A percentile compares a stretch with the other conserved stretches of the same genome.
Evolutionary conservation across 352 stramenopile species (phyloP).

Genomic region (Pythium coloratum): DNA sequence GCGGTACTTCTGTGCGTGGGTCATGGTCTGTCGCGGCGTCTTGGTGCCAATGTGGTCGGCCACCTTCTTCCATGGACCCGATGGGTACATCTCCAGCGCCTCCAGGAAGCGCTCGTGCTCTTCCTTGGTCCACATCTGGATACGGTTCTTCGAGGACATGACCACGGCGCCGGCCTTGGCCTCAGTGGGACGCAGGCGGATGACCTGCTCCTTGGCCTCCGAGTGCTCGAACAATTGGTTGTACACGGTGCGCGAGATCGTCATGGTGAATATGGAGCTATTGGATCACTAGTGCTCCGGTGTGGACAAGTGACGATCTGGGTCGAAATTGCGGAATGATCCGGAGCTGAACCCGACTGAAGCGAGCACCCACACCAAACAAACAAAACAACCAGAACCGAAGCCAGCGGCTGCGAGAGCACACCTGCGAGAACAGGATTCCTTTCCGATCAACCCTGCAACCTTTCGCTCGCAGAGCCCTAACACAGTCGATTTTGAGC

Average conservation of each 20-base stretch:
- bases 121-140: constrained; percentile 87
- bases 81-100: constrained; percentile 83
- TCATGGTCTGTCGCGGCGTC: constrained; percentile 93
- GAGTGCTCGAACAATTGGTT: constrained; percentile 83
- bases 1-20: constrained; percentile 81
- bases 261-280: constrained; percentile 38
- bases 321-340: constrained; percentile 32
- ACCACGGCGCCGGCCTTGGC: constrained; percentile 78
- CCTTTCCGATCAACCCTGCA: constrained; percentile 31
- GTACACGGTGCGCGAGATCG: constrained; percentile 81
- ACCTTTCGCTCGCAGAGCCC: constrained; percentile 25
- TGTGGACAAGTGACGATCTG: constrained; percentile 8
- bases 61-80: constrained; percentile 86
- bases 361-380: background rate
- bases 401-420: constrained; percentile 22
- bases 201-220: constrained; percentile 59
- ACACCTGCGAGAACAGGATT: constrained; percentile 14
- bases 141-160: constrained; percentile 80
- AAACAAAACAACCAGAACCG: constrained; percentile 4
- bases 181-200: constrained; percentile 74
- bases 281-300: too few relatives aligned
- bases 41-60: constrained; percentile 83
- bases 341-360: background rate
- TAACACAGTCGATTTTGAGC: constrained; percentile 21
- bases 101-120: constrained; percentile 86